These are phyloP conservation scores for Persicaria maculosa DNA, from an alignment of 148 eudicot genomes.

Conservation along the genomic window DNA sequence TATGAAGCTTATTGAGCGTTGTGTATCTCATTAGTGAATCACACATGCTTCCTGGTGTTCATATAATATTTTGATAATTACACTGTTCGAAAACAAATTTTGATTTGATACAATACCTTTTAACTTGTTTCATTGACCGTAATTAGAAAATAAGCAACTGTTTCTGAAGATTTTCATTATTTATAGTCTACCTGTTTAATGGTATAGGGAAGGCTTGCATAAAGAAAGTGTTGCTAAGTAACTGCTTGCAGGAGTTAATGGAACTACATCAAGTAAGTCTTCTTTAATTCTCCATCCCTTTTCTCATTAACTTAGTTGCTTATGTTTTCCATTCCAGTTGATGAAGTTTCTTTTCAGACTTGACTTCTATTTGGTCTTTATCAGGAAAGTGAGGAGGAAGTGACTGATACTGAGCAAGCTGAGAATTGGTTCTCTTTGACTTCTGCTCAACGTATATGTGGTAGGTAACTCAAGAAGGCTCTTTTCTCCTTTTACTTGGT, in stretches of 20 bases:
- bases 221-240: slow-evolving; percentile 93
- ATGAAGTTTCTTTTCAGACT: background rate
- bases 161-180: background rate
- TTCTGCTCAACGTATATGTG: slow-evolving; percentile 96
- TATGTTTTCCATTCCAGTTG: background rate
- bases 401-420: slow-evolving; percentile 96
- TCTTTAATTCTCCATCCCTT: background rate
- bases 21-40: background rate
- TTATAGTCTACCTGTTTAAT: background rate
- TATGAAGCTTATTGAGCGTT: background rate
- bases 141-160: background rate
- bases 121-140: background rate
- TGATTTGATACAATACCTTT: background rate
- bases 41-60: background rate
- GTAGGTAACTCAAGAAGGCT: slow-evolving; percentile 35
- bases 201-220: slow-evolving; percentile 95
- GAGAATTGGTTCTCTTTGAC: slow-evolving; percentile 99
- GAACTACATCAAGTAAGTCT: slow-evolving; percentile 68
- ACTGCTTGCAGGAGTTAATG: slow-evolving; percentile 95
- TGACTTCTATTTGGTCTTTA: background rate
- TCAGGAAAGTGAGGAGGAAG: slow-evolving; percentile 99
- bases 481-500: background rate
- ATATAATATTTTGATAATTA: background rate
- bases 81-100: background rate
- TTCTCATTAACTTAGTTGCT: background rate